Evolutionary conservation across 441 rosid species (phyloP).

Genomic region (Populus tomentosa): DNA sequence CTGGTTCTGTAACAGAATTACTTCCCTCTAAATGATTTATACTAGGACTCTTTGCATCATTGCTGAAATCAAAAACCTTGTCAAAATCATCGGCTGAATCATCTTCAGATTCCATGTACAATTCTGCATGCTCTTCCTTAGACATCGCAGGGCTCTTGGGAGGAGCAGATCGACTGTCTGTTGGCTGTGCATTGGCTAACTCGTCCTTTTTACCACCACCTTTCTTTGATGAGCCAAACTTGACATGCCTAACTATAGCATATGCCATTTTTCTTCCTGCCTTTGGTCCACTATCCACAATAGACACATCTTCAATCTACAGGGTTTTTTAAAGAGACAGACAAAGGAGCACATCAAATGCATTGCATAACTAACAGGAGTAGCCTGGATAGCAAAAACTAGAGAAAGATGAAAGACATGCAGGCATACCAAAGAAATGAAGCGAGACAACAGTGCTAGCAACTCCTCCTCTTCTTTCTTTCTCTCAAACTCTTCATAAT

Average conservation of each 20-base stretch:
- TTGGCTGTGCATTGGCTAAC: slow-evolving; percentile 4
- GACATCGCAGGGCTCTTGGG: neutral
- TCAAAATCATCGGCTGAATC: neutral
- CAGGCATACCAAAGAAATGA: slow-evolving; percentile 49
- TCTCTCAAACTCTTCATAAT: slow-evolving; percentile 11
- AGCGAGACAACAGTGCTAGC: slow-evolving; percentile 54
- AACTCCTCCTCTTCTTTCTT: slow-evolving; percentile 52
- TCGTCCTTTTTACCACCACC: slow-evolving; percentile 41
- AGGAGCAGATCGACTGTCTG: slow-evolving; percentile 20
- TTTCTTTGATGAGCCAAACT: slow-evolving; percentile 77
- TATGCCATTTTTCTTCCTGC: slow-evolving; percentile 60
- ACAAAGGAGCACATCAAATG: neutral
- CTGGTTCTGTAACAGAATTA: slow-evolving; percentile 4
- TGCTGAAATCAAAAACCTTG: too few species aligned
- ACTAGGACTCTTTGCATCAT: neutral
- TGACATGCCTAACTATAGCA: slow-evolving; percentile 63
- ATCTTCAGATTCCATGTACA: slow-evolving; percentile 33
- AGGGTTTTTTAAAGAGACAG: slow-evolving; percentile 8
- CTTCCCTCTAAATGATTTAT: neutral
- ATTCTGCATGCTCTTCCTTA: slow-evolving; percentile 24
- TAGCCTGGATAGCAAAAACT: neutral
- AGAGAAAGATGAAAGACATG: slow-evolving; percentile 3
- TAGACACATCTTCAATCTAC: slow-evolving; percentile 60
- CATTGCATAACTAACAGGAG: neutral
- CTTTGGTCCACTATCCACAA: slow-evolving; percentile 68